These are phyloP conservation scores for Metarhizium humberi DNA, from an alignment of 2,329 filamentous ascomycete species.

Conservation along the genomic window DNA sequence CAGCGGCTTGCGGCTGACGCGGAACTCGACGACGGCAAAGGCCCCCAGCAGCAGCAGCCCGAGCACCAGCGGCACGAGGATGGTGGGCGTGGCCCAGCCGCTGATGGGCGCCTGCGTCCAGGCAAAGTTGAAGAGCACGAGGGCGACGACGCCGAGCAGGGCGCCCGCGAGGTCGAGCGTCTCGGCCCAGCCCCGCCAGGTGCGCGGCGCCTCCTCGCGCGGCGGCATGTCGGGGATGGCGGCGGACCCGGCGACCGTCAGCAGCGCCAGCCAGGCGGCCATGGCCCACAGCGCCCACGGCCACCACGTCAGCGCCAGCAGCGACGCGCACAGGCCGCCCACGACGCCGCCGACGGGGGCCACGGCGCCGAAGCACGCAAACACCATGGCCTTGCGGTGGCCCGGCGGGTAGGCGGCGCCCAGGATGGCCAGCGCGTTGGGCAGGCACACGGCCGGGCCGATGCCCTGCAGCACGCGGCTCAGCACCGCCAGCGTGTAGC, in stretches of 20 bases:
- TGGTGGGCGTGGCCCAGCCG: constrained; percentile 47
- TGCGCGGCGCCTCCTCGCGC: constrained; percentile 7
- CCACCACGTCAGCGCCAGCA: constrained; percentile 36
- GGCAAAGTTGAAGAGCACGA: constrained; percentile 56
- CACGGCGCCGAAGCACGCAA: constrained; percentile 39
- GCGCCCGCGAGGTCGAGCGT: constrained; percentile 32
- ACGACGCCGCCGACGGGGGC: constrained; percentile 36
- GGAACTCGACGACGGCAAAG: constrained; percentile 49
- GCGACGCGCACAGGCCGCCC: constrained; percentile 29
- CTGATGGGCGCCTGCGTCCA: constrained; percentile 56
- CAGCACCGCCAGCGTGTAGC: constrained; percentile 36
- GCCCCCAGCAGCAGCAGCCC: constrained; percentile 42
- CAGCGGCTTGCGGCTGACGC: constrained; percentile 38
- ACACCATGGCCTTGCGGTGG: constrained; percentile 49
- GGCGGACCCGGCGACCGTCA: constrained; percentile 21
- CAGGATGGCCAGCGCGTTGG: constrained; percentile 55
- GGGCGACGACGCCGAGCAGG: constrained; percentile 37
- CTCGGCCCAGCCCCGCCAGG: constrained; percentile 12
- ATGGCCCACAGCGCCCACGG: constrained; percentile 38
- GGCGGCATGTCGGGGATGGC: constrained; percentile 23
- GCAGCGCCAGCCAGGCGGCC: constrained; percentile 22
- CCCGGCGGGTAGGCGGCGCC: constrained; percentile 49
- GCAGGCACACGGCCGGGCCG: constrained; percentile 52
- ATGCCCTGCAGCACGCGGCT: constrained; percentile 49
- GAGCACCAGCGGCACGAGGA: constrained; percentile 47